Conservation (phyloP, 2,329 filamentous ascomycete genomes). For the Xylogone sp. region DNA sequence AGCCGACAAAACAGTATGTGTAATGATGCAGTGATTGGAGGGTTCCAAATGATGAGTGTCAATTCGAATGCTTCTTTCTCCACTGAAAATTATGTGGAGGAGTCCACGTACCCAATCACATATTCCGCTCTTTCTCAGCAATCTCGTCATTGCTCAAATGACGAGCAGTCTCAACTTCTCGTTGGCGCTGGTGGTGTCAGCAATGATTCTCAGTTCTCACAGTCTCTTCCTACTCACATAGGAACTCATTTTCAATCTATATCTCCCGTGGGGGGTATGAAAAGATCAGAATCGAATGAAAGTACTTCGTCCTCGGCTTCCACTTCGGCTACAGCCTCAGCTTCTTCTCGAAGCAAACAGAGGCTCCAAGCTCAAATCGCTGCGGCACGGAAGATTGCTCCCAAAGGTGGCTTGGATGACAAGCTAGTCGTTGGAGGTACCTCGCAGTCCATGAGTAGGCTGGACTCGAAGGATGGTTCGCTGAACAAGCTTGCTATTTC, state of each 20-base stretch:
- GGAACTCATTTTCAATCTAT: constrained; percentile 17
- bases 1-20: constrained; percentile 29
- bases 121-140: constrained; percentile 6
- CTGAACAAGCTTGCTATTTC: constrained; percentile 27
- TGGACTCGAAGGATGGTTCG: constrained; percentile 26
- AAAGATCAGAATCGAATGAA: constrained; percentile 28
- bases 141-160: constrained; percentile 24
- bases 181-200: constrained; percentile 27
- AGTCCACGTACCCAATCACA: background rate
- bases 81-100: constrained; percentile 20
- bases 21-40: constrained; percentile 25
- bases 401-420: constrained; percentile 26
- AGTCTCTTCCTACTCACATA: constrained; percentile 19
- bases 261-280: constrained; percentile 26
- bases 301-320: constrained; percentile 25
- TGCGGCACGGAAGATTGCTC: constrained; percentile 23
- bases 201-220: constrained; percentile 25
- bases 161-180: constrained; percentile 28
- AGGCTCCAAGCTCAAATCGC: constrained; percentile 24
- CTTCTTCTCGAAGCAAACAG: constrained; percentile 25
- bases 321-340: constrained; percentile 7
- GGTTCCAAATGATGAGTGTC: constrained; percentile 29
- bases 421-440: constrained; percentile 23
- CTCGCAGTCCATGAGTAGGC: constrained; percentile 23
- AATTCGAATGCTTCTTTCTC: constrained; percentile 26